Evolutionary conservation across 1,284 basidiomycete species (phyloP), one percentile per base, ranked within the genome.

Genomic region (Pascua guehoae): DNA sequence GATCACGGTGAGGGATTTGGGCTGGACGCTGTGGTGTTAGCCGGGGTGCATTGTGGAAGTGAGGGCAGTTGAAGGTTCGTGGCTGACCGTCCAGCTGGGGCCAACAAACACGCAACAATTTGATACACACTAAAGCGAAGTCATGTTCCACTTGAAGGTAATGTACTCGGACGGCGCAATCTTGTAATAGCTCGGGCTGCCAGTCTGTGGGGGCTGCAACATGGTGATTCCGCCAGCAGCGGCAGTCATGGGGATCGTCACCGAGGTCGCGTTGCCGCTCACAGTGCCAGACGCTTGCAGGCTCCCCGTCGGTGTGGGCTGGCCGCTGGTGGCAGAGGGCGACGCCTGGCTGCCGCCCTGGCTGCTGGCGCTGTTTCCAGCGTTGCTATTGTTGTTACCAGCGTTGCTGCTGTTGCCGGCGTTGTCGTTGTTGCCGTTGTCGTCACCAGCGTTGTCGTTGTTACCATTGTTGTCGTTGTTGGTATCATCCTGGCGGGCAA

Each of bases 91-190:
- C 14, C 32, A 47, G 36, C 32, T 12, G 24, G 11, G 36, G 17
- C 45, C 32, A 46, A 32, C 45, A 46, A 12, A 8, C 49, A 40
- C 24, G 24, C 24, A n/a, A n/a, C 24, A 32, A 10, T 24, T 11
- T 14, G 5, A 32, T 32, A 72, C 77, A 64, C 57, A 75, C 77
- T 85, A 79, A 24, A 94, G 51, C 4, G 47, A 45, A 4, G 88
- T 90, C 65, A 89, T 83, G 74, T 91, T 94, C 92, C 92, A 96
- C n/a, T 83, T 90, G 75, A 95, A 91, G 17, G 91, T 95, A 70
- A 95, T 83, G 56, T 80, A 80, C 68, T 89, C 83, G 47, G 81
- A 80, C 0, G 79, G 77, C 0, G 88, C 89, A 66, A 97, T 88
- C 81, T 96, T 95, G 82, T 87, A 95, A 79, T 84, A 97, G 8